Evolutionary conservation across 2,329 filamentous ascomycete genomes (phyloP).

Genomic region (Fusarium pseudocircinatum): DNA sequence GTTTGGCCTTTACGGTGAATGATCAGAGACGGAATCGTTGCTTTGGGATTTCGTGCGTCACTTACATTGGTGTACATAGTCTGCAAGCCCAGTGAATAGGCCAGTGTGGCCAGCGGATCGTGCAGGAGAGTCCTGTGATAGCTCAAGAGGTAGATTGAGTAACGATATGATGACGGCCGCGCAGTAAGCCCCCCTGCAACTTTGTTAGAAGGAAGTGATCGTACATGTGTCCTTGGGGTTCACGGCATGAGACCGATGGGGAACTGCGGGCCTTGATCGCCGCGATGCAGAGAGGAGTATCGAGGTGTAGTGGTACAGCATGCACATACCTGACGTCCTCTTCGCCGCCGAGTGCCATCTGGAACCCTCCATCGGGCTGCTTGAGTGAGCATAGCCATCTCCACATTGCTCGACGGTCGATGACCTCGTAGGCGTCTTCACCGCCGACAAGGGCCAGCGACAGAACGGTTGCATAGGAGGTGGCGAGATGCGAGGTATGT

Average conservation of each 20-base stretch:
- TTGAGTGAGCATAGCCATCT: conserved; percentile 89
- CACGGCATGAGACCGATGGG: conserved; percentile 12
- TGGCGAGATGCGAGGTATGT: conserved; percentile 87
- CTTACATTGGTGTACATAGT: conserved; percentile 84
- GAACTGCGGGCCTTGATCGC: conserved; percentile 28
- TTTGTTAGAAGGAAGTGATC: conserved; percentile 14
- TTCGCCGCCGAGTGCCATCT: conserved; percentile 86
- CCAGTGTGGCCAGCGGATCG: conserved; percentile 67
- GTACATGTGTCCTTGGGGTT: not conserved
- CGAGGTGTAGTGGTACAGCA: conserved; percentile 7
- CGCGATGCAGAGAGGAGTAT: conserved; percentile 4
- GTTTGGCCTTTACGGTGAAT: conserved; percentile 74
- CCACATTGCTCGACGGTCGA: conserved; percentile 90
- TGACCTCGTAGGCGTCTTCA: conserved; percentile 74
- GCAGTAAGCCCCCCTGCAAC: conserved; percentile 84
- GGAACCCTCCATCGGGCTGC: conserved; percentile 88
- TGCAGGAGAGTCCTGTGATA: conserved; percentile 78
- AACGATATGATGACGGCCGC: conserved; percentile 85
- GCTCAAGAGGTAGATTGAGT: conserved; percentile 81
- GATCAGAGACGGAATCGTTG: conserved; percentile 24
- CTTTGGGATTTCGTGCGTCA: conserved; percentile 42
- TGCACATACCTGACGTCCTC: conserved; percentile 82
- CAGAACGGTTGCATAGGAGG: conserved; percentile 86
- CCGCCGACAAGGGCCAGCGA: conserved; percentile 82
- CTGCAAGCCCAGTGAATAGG: conserved; percentile 77